Conservation (phyloP, 148 eudicot species). For the Camellia japonica region DNA sequence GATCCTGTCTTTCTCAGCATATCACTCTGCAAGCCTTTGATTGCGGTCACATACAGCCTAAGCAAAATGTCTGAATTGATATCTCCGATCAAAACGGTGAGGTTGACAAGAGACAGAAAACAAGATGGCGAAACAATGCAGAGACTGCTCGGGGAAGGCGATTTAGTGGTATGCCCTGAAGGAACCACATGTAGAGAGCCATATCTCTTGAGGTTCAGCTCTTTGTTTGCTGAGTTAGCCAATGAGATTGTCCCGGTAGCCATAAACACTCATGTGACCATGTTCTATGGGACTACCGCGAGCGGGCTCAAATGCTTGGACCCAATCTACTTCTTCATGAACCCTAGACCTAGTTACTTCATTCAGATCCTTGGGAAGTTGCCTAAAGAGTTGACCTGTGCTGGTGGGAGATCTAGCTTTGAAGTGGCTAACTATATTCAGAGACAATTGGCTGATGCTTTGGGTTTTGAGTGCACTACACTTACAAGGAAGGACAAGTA, state of each 20-base stretch:
- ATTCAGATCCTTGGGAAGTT: conserved; percentile 43
- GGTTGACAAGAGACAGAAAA: conserved; percentile 63
- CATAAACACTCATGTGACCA: conserved; percentile 53
- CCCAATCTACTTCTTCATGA: conserved; percentile 85
- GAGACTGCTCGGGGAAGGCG: conserved; percentile 57
- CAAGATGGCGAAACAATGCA: conserved; percentile 65
- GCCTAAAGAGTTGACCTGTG: conserved; percentile 36
- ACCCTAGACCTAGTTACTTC: conserved; percentile 70
- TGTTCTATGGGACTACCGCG: conserved; percentile 94
- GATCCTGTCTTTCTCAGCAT: conserved; percentile 69
- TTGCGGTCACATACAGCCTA: conserved; percentile 80
- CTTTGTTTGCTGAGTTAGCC: conserved; percentile 72
- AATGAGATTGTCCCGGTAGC: conserved; percentile 90
- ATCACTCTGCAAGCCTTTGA: conserved; percentile 48
- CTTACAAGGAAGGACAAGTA: conserved; percentile 80
- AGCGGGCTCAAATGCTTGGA: conserved; percentile 82
- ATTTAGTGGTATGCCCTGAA: conserved; percentile 84
- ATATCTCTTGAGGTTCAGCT: conserved; percentile 73
- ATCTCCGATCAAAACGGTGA: conserved; percentile 64
- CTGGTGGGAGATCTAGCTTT: conserved; percentile 49
- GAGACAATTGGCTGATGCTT: conserved; percentile 56
- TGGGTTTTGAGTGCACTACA: conserved; percentile 73
- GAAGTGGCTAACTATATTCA: conserved; percentile 83
- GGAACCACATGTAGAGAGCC: conserved; percentile 94
- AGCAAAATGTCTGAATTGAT: conserved; percentile 73